Evolutionary conservation across 441 rosid species (phyloP).

Genomic region (Omphalea diandra): DNA sequence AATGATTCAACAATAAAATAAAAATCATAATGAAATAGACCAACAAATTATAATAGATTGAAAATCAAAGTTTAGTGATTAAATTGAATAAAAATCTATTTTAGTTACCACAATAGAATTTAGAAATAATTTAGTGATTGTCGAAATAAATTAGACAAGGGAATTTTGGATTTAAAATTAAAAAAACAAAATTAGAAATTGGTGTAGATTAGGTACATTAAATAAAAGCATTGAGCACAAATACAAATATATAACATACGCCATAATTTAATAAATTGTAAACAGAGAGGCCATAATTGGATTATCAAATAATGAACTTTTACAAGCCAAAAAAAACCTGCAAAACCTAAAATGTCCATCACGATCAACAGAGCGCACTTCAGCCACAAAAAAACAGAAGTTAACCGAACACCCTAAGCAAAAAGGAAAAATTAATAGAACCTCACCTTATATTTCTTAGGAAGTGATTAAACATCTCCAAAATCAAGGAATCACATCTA

Average conservation of each 20-base stretch:
- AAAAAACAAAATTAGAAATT: too few species aligned
- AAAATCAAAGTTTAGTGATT: too few species aligned
- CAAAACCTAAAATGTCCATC: neutral
- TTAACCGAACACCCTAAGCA: neutral
- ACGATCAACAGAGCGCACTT: neutral
- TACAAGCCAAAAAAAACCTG: neutral
- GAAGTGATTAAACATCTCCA: slow-evolving; percentile 66
- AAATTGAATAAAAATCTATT: too few species aligned
- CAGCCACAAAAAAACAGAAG: neutral
- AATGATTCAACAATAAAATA: too few species aligned
- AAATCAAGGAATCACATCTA: slow-evolving; percentile 62
- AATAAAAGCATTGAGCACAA: neutral
- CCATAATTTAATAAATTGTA: neutral
- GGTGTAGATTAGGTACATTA: too few species aligned
- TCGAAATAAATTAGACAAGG: too few species aligned
- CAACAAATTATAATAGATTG: too few species aligned
- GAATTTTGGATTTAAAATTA: too few species aligned
- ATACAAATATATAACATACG: neutral
- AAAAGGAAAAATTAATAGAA: neutral
- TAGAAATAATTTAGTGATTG: too few species aligned
- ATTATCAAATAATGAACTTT: neutral
- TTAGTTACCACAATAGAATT: too few species aligned
- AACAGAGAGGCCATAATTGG: neutral
- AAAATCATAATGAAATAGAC: too few species aligned
- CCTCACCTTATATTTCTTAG: slow-evolving; percentile 24